phyloP scores from a whole-genome alignment of 78 protist genomes.

The Pelomyxa schiedti region DNA sequence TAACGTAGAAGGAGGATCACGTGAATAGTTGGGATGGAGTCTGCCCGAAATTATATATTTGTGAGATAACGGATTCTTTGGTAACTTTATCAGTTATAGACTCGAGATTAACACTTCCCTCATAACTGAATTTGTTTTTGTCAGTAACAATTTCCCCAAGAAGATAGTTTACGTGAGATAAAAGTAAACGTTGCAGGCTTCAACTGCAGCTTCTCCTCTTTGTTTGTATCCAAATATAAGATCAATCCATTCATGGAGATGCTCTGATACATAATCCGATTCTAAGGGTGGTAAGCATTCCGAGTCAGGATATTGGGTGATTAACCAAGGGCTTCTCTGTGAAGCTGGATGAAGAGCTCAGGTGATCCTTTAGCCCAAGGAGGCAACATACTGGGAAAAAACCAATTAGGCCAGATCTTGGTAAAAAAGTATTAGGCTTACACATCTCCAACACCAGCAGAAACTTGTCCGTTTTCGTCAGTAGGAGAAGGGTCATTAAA shows the following conservation, averaged over 20 bases:
- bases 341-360: slow-evolving; percentile 55
- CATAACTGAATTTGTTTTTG: slow-evolving; percentile 17
- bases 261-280: slow-evolving; percentile 66
- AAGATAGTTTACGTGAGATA: slow-evolving; percentile 48
- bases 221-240: slow-evolving; percentile 89
- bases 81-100: slow-evolving; percentile 28
- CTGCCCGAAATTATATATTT: slow-evolving; percentile 93
- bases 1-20: too few relatives aligned
- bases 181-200: slow-evolving; percentile 78
- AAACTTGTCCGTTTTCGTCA: slow-evolving; percentile 48
- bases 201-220: slow-evolving; percentile 72
- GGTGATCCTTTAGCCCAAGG: slow-evolving; percentile 86
- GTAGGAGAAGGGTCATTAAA: slow-evolving; percentile 44
- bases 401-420: too few relatives aligned
- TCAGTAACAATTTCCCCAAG: not conserved
- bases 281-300: too few relatives aligned
- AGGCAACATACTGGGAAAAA: slow-evolving; percentile 52
- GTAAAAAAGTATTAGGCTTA: too few relatives aligned
- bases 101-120: slow-evolving; percentile 52
- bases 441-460: not conserved
- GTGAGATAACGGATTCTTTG: slow-evolving; percentile 35
- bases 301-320: too few relatives aligned
- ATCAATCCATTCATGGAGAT: slow-evolving; percentile 91
- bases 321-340: slow-evolving; percentile 79
- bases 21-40: slow-evolving; percentile 88